Evolutionary conservation across 2,329 filamentous ascomycete genomes (phyloP), one percentile per base, ranked within the genome.

Genomic region (Scedosporium aurantiacum): DNA sequence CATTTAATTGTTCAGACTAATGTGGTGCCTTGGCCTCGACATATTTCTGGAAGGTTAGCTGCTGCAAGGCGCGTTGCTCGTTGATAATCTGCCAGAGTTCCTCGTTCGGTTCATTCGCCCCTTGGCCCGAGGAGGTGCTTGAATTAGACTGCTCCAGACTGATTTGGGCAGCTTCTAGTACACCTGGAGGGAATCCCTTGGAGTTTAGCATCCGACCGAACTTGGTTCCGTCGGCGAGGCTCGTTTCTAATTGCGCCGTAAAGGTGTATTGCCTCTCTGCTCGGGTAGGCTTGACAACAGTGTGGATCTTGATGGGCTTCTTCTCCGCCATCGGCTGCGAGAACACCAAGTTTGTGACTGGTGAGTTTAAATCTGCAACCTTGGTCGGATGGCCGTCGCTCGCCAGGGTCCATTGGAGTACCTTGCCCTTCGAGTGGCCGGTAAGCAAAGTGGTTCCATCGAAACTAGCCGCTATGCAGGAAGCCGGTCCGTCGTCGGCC

Each of bases 281-380:
- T 63, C 88, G 81, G 64, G 85, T 86, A n/a, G 93, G 93, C 76
- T 96, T 97, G 63, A 93, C 80, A 25, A 97, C 80, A 1, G 80
- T 81, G 23, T 82, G 73, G 16, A 81, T 77, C 66, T 83, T 80
- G 18, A 79, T 80, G 65, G 70, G 67, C 65, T 68, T 68, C 7
- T 67, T 62, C 21, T 67, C 64, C 74, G 71, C 67, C 79, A 78
- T 63, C 76, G 89, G 85, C 8, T 85, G 81, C 28, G 90, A 76
- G 73, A 94, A 89, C n/a, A 79, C 71, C 25, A 97, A 69, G 67
- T 95, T 96, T 10, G 90, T 94, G 40, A 96, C 85, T 18, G 91
- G 85, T 3, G 90, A 88, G 60, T 91, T 91, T 62, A 95, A 80
- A 63, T 88, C 88, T 2, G 83, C 79, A 56, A 93, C 69, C 60